phyloP scores from a whole-genome alignment of 148 eudicot genomes.

The Heliosperma pusillum region DNA sequence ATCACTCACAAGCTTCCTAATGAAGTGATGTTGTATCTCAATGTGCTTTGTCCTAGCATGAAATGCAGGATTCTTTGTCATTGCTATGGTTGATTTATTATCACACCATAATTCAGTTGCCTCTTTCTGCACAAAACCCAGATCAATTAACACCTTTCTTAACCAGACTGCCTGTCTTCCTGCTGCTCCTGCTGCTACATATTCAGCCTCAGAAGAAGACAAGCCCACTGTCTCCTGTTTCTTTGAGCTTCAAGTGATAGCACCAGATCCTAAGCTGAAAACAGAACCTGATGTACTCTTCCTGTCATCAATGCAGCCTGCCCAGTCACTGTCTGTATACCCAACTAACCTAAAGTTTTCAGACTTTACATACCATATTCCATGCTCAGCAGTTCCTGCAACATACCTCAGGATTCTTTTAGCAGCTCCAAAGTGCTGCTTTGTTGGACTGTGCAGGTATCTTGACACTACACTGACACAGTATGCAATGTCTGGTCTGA shows the following conservation, averaged over 20 bases:
- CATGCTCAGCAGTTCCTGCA: neutral
- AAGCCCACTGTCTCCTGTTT: neutral
- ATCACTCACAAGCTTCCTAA: neutral
- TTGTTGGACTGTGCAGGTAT: neutral
- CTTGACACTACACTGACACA: neutral
- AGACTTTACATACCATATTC: neutral
- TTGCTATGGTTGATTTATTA: neutral
- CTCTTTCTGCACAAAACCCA: neutral
- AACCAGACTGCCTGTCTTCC: neutral
- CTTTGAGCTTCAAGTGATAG: no score
- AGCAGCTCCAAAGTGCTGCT: conserved; percentile 3
- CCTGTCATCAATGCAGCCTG: no score
- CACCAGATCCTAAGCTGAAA: no score
- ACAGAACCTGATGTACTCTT: no score
- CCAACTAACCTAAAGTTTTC: neutral
- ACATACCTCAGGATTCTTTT: neutral
- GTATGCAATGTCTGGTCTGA: conserved; percentile 10
- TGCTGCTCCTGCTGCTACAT: neutral
- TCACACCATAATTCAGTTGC: neutral
- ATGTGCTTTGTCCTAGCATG: neutral
- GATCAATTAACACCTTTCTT: neutral
- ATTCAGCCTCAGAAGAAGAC: neutral
- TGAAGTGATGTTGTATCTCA: neutral
- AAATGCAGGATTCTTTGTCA: neutral
- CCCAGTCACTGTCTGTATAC: neutral